Evolutionary conservation across 2,329 filamentous ascomycete genomes (phyloP).

Genomic region (Xylaria sp.): DNA sequence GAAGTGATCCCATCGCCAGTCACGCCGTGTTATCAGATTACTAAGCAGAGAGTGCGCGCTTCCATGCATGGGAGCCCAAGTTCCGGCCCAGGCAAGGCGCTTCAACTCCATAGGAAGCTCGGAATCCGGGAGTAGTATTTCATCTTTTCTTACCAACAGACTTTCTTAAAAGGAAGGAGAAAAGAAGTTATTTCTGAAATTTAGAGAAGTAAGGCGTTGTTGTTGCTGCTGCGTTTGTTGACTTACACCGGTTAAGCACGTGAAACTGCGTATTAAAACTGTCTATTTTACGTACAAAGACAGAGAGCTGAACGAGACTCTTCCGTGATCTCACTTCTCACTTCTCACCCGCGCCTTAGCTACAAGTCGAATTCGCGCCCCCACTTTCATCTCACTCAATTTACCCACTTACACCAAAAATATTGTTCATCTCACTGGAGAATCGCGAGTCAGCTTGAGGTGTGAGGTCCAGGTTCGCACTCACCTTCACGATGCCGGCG

Average conservation of each 20-base stretch:
- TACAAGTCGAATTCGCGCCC: not conserved
- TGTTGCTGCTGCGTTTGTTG: no score
- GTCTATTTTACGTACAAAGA: no score
- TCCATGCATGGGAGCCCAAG: conserved; percentile 2
- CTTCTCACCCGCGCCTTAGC: no score
- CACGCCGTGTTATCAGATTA: not conserved
- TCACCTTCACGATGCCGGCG: conserved; percentile 27
- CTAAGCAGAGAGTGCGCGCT: conserved; percentile 13
- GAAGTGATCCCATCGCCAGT: not conserved
- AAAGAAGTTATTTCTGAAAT: not conserved
- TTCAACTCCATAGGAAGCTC: not conserved
- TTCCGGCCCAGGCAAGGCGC: not conserved
- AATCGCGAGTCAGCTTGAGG: not conserved
- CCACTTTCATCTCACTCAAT: not conserved
- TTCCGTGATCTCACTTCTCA: no score
- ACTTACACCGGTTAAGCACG: no score
- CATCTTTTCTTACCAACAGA: not conserved
- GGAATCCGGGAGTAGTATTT: conserved; percentile 7
- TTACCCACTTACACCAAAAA: not conserved
- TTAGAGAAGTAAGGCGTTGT: no score
- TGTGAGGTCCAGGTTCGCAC: conserved; percentile 4
- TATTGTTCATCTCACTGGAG: not conserved
- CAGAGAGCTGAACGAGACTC: no score
- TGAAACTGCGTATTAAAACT: no score
- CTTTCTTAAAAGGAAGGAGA: not conserved